A percentile compares a stretch with the other conserved stretches of the same genome.
These are phyloP conservation scores for Blastocystis sp. DNA, from an alignment of 352 stramenopile genomes.

Conservation along the genomic window DNA sequence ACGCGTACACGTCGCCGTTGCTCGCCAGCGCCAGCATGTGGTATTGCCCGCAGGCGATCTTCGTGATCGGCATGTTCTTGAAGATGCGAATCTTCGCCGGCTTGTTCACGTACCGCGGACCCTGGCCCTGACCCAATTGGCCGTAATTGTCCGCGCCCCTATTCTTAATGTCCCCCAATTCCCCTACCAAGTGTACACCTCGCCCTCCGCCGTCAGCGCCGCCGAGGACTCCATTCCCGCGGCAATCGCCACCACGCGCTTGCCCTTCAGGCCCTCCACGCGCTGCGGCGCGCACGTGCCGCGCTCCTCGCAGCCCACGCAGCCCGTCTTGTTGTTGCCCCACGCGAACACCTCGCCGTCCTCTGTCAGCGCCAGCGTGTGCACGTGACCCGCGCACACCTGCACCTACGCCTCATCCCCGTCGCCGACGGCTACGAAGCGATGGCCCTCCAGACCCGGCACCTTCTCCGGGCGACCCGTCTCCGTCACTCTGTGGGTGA, in stretches of 20 bases:
- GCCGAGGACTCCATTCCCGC: constrained; percentile 28
- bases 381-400: constrained; percentile 14
- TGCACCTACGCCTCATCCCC: not conserved
- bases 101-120: constrained; percentile 48
- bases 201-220: constrained; percentile 21
- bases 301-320: constrained; percentile 6
- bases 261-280: constrained; percentile 10
- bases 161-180: not conserved
- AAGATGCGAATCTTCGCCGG: constrained; percentile 37
- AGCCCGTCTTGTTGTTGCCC: constrained; percentile 60
- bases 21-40: constrained; percentile 42
- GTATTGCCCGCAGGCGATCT: constrained; percentile 39
- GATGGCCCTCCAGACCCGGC: not conserved
- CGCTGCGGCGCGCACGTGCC: constrained; percentile 12
- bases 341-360: constrained; percentile 33
- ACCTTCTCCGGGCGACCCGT: constrained; percentile 30
- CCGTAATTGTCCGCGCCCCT: constrained; percentile 48
- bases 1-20: constrained; percentile 53
- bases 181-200: constrained; percentile 52
- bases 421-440: constrained; percentile 1
- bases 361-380: constrained; percentile 50
- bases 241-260: constrained; percentile 2
- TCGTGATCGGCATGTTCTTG: constrained; percentile 21
- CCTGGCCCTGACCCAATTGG: constrained; percentile 45
- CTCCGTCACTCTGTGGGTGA: constrained; percentile 35